These are phyloP conservation scores for Artemisia argyi DNA, from an alignment of 129 eudicot genomes.

Conservation along the genomic window DNA sequence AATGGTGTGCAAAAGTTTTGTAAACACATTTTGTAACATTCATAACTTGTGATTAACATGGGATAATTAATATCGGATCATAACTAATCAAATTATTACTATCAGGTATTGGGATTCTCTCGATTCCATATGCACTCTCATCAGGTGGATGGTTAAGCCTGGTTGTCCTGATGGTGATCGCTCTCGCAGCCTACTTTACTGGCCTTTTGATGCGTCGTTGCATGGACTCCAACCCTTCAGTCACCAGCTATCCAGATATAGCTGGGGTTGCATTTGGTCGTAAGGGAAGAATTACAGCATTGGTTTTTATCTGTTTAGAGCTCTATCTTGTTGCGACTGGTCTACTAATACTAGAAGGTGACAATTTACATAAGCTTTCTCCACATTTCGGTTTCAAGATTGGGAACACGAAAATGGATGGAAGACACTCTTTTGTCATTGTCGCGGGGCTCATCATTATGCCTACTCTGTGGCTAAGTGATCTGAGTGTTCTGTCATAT, in stretches of 20 bases:
- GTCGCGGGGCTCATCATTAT: conserved; percentile 25
- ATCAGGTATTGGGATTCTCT: not conserved
- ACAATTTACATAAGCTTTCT: conserved; percentile 33
- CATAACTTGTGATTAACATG: too few species aligned
- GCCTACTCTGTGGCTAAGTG: conserved; percentile 35
- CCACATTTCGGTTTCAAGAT: conserved; percentile 27
- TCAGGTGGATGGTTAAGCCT: too few species aligned
- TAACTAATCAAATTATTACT: too few species aligned
- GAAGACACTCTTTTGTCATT: conserved; percentile 36
- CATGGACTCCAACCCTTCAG: conserved; percentile 34
- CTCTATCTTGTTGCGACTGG: conserved; percentile 35
- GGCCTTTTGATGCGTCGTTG: conserved; percentile 30
- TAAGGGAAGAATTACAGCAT: conserved; percentile 34
- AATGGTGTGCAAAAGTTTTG: too few species aligned
- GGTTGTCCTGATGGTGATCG: too few species aligned
- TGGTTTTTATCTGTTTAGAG: conserved; percentile 18
- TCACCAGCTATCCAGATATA: conserved; percentile 34
- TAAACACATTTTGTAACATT: too few species aligned
- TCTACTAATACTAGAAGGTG: conserved; percentile 35
- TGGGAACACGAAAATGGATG: conserved; percentile 23
- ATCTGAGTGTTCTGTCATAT: conserved; percentile 25
- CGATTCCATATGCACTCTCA: conserved; percentile 7
- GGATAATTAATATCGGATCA: too few species aligned
- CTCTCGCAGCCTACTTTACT: conserved; percentile 22
- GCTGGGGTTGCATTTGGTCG: conserved; percentile 35